Percentiles rank a stretch among this genome's conserved stretches.
phyloP scores from a whole-genome alignment of 2,329 filamentous ascomycete genomes.

The Fusarium setosum region DNA sequence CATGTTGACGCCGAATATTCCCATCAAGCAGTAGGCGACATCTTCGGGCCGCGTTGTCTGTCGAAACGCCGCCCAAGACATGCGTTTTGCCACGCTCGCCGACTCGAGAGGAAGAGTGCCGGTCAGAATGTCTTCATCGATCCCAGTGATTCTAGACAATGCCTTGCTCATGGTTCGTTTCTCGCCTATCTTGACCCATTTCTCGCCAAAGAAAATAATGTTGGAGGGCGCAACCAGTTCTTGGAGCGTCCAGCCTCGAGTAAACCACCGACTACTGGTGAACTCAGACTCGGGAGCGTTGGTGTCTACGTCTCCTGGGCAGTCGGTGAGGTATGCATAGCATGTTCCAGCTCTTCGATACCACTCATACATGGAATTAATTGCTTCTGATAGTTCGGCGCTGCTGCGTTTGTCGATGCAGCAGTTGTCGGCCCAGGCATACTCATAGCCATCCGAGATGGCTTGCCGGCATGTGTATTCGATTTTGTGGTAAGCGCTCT shows the following conservation, averaged over 20 bases:
- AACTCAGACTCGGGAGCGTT: background rate
- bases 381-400: slow-evolving; percentile 24
- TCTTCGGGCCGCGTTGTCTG: background rate
- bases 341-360: background rate
- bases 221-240: slow-evolving; percentile 2
- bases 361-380: slow-evolving; percentile 10
- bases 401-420: slow-evolving; percentile 41
- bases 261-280: slow-evolving; percentile 31
- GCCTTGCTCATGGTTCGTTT: background rate
- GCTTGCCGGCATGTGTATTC: slow-evolving; percentile 4
- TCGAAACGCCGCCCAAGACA: slow-evolving; percentile 18
- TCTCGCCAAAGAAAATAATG: slow-evolving; percentile 9
- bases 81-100: background rate
- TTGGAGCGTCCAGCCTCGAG: slow-evolving; percentile 12
- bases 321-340: background rate
- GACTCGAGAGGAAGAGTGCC: background rate
- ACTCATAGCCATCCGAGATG: slow-evolving; percentile 9
- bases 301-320: background rate
- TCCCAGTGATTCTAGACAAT: background rate
- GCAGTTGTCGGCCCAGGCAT: slow-evolving; percentile 39
- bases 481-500: slow-evolving; percentile 10
- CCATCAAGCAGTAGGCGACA: background rate
- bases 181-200: slow-evolving; percentile 1
- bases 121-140: background rate
- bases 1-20: background rate